Base-by-base conservation (phyloP, 2,329 filamentous ascomycete genomes). In the Dactylellina leptospora region DNA sequence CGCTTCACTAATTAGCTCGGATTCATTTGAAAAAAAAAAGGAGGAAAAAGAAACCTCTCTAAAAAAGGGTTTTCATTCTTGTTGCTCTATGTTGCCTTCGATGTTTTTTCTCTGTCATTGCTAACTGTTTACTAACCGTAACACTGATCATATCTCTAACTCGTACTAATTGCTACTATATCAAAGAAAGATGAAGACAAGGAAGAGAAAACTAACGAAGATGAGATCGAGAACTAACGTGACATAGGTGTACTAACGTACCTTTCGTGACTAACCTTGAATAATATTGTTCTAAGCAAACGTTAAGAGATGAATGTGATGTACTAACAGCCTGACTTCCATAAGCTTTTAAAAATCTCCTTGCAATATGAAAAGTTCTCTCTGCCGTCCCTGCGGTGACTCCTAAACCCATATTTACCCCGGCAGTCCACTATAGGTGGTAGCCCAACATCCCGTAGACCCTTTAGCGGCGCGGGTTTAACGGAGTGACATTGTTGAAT, bases 61-160 rank as follows among this genome's bases (percentile, higher is more conserved):
- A 27, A 23, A 11, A 53, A n/a, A n/a, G n/a, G n/a, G n/a, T n/a
- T n/a, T n/a, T n/a, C n/a, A n/a, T n/a, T 51, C 16, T 62, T 62
- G 22, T 58, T 53, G 25, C 38, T 51, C 38, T 5, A 27, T 9
- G n/a, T 51, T 25, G 30, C 27, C 62, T 71, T 40, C 62, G 42
- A 23, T 33, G 51, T n/a, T 25, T 23, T 27, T 50, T n/a, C 13
- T 61, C 30, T 71, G 58, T 71, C 58, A 3, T 16, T 28, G 47
- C 64, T 71, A 71, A 71, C 64, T 71, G 64, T 71, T 71, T 25
- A 62, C 64, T 71, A 71, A 71, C 64, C 64, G 40, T 62, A 62
- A 11, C 18, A 47, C 22, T n/a, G n/a, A n/a, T n/a, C n/a, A n/a
- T n/a, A n/a, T n/a, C n/a, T n/a, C n/a, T n/a, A n/a, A n/a, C n/a